These are phyloP conservation scores for Erythrobasidium hasegawianum DNA, from an alignment of 1,284 basidiomycete species.

Conservation along the genomic window DNA sequence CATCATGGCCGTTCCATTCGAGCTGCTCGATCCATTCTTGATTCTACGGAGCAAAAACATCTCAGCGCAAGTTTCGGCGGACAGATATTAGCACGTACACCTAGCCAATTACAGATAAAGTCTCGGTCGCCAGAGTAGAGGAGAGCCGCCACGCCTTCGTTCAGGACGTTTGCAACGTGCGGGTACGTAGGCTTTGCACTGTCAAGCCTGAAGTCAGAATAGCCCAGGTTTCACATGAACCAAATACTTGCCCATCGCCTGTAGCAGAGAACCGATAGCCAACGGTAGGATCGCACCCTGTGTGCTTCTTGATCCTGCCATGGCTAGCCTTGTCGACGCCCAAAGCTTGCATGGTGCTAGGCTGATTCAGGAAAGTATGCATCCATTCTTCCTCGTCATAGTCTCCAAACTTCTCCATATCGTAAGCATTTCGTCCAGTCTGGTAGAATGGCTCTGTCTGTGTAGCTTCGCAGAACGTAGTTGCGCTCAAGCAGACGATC, in stretches of 20 bases:
- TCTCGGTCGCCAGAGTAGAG: conserved; percentile 42
- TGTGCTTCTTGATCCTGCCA: conserved; percentile 40
- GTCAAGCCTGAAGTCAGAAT: background rate
- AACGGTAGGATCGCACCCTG: conserved; percentile 41
- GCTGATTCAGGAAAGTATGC: conserved; percentile 40
- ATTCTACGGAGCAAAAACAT: conserved; percentile 29
- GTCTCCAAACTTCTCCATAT: conserved; percentile 42
- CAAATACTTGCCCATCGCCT: conserved; percentile 38
- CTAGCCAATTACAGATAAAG: conserved; percentile 40
- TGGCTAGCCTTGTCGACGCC: conserved; percentile 41
- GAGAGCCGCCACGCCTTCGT: conserved; percentile 37
- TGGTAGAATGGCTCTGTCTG: conserved; percentile 37
- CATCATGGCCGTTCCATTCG: conserved; percentile 36
- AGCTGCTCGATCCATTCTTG: conserved; percentile 39
- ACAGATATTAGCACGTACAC: background rate
- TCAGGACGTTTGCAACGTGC: conserved; percentile 38
- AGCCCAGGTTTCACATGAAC: background rate
- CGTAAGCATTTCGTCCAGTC: conserved; percentile 39
- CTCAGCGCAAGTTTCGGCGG: background rate
- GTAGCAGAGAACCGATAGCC: conserved; percentile 40
- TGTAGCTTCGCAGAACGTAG: conserved; percentile 41
- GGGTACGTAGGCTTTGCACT: conserved; percentile 37
- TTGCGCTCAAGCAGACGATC: conserved; percentile 38
- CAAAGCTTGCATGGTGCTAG: conserved; percentile 36
- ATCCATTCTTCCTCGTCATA: conserved; percentile 42